Evolutionary conservation across 2,329 filamentous ascomycete species (phyloP).

Genomic region (Ramularia collo-cygni): DNA sequence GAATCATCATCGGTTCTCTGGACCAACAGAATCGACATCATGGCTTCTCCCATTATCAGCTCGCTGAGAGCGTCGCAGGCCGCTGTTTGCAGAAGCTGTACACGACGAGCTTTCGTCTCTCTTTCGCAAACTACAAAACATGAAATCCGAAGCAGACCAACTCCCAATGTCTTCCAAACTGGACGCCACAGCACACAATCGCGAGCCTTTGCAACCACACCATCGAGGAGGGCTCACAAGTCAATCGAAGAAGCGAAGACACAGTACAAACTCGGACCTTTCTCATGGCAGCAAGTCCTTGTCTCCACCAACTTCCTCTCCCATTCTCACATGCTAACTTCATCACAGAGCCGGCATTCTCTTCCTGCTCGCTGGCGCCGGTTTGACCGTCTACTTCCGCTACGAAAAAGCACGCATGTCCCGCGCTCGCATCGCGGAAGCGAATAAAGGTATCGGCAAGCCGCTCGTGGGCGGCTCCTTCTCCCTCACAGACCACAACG

Average conservation of each 20-base stretch:
- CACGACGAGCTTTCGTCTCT: constrained; percentile 17
- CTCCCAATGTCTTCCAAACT: neutral
- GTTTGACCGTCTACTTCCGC: constrained; percentile 84
- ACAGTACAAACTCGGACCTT: constrained; percentile 39
- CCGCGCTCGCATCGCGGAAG: constrained; percentile 79
- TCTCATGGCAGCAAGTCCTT: too few species aligned
- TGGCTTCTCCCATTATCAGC: constrained; percentile 11
- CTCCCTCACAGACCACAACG: constrained; percentile 72
- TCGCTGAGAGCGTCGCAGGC: constrained; percentile 15
- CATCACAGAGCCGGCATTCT: constrained; percentile 65
- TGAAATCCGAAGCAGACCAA: constrained; percentile 21
- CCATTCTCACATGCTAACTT: constrained; percentile 5
- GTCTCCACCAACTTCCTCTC: too few species aligned
- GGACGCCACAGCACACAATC: neutral
- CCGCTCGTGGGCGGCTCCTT: constrained; percentile 92
- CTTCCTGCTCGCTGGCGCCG: constrained; percentile 71
- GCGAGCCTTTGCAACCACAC: constrained; percentile 23
- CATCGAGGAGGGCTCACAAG: constrained; percentile 26
- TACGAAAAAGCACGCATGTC: constrained; percentile 88
- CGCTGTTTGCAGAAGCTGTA: constrained; percentile 22
- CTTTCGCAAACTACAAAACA: constrained; percentile 18
- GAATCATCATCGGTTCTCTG: constrained; percentile 7
- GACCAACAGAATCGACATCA: constrained; percentile 3
- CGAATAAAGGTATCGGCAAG: constrained; percentile 83
- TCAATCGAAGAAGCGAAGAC: constrained; percentile 41